Evolutionary conservation across 768 basidiomycete genomes (phyloP), one percentile per base, ranked within the genome.

Genomic region (Tylopilus rubrobrunneus): DNA sequence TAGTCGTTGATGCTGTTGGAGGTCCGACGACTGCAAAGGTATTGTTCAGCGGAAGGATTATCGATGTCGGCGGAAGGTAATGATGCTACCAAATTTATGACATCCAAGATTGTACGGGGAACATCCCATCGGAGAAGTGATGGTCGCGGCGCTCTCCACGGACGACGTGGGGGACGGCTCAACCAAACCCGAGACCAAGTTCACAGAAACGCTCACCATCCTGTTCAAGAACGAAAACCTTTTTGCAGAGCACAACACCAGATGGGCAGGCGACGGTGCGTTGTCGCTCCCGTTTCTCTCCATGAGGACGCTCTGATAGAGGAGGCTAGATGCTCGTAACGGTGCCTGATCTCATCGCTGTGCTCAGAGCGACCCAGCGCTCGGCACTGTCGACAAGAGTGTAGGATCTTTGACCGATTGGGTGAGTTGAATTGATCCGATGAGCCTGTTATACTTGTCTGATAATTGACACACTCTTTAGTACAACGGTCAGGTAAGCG

Each of bases 1-100:
- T 68, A 40, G 55, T 74, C 49, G 70, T 74, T 25, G 66, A 68
- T 19, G 61, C 73, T 12, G 71, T 74, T 14, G 73, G 73, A 0
- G 73, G 73, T 0, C 0, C 52, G n/a, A 59, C 57, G 45, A 70
- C 69, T 56, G 77, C 62, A 58, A 73, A 60, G 61, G 74, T 62
- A 10, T 59, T 86, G 25, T 86, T 86, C 62, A 64, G 72, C 28
- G 85, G 85, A 10, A 87, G 86, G 68, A 81, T 86, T 23, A 61
- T 79, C 23, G 76, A 81, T 48, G 80, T 83, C 42, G 64, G 67
- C 47, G 59, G 78, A 44, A 69, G 66, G 65, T 69, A 31, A 17
- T 19, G 19, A 19, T 19, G 19, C 19, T 19, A 19, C 19, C 19
- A 19, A 19, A 19, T 19, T 19, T 19, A 19, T 19, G 19, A 19